Conservation (phyloP, 2,329 filamentous ascomycete species). For the Blumeria hordei region DNA sequence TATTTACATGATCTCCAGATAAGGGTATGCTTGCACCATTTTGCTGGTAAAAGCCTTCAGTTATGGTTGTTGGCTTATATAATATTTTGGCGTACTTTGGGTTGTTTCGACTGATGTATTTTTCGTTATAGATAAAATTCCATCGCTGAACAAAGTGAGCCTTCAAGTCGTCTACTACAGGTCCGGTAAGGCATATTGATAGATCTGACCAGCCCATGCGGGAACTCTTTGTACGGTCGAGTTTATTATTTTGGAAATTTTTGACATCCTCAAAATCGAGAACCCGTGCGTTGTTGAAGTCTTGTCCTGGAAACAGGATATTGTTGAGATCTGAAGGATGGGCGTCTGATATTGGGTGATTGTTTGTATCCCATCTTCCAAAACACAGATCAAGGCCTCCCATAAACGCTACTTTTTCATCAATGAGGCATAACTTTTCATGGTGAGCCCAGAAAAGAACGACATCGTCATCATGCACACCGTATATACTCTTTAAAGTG, state of each 20-base stretch:
- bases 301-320: slow-evolving; percentile 70
- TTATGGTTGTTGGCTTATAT: slow-evolving; percentile 5
- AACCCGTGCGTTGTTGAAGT: slow-evolving; percentile 74
- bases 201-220: slow-evolving; percentile 91
- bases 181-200: slow-evolving; percentile 49
- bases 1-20: not conserved
- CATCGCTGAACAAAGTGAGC: slow-evolving; percentile 67
- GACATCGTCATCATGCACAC: slow-evolving; percentile 46
- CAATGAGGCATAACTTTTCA: slow-evolving; percentile 69
- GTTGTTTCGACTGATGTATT: slow-evolving; percentile 35
- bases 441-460: slow-evolving; percentile 86
- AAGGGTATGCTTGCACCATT: slow-evolving; percentile 7
- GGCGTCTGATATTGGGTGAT: slow-evolving; percentile 52
- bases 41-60: slow-evolving; percentile 10
- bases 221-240: slow-evolving; percentile 54
- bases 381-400: slow-evolving; percentile 74
- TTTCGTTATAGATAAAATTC: slow-evolving; percentile 75
- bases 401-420: slow-evolving; percentile 69
- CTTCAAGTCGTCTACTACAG: slow-evolving; percentile 49
- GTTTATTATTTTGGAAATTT: slow-evolving; percentile 66
- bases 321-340: slow-evolving; percentile 55
- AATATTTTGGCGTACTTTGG: slow-evolving; percentile 20
- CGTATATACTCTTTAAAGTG: slow-evolving; percentile 56
- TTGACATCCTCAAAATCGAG: slow-evolving; percentile 56
- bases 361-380: slow-evolving; percentile 70